Evolutionary conservation across 2,329 filamentous ascomycete species (phyloP).

Genomic region (Pseudogymnoascus sp.): DNA sequence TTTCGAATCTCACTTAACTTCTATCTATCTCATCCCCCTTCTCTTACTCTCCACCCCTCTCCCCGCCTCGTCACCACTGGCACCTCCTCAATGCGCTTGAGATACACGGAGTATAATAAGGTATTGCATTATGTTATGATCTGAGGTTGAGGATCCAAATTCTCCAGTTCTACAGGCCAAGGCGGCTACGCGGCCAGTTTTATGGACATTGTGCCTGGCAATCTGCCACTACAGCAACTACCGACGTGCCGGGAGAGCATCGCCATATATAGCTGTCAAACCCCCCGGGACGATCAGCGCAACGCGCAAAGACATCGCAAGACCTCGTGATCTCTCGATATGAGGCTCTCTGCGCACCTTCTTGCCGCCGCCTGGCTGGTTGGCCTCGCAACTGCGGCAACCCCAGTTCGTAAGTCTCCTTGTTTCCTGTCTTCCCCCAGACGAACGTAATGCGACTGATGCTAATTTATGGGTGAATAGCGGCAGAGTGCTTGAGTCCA

Average conservation of each 20-base stretch:
- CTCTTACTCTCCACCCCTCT: not conserved
- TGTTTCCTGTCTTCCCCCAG: not conserved
- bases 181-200: not conserved
- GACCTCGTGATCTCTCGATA: not conserved
- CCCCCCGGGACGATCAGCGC: not conserved
- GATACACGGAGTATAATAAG: not conserved
- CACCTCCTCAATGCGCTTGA: not conserved
- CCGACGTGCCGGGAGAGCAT: not conserved
- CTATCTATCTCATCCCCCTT: not conserved
- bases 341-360: not conserved
- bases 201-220: not conserved
- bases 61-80: not conserved
- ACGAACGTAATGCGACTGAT: not conserved
- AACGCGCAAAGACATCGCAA: not conserved
- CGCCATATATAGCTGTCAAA: not conserved
- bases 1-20: not conserved
- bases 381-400: not conserved
- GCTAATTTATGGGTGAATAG: not conserved
- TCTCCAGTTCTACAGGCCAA: not conserved
- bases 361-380: not conserved
- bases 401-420: not conserved
- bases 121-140: not conserved
- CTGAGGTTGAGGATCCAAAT: not conserved
- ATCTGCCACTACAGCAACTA: not conserved
- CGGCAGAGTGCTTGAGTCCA: not conserved